These are phyloP conservation scores for Terfezia claveryi DNA, from an alignment of 495 filamentous ascomycete species.

Conservation along the genomic window DNA sequence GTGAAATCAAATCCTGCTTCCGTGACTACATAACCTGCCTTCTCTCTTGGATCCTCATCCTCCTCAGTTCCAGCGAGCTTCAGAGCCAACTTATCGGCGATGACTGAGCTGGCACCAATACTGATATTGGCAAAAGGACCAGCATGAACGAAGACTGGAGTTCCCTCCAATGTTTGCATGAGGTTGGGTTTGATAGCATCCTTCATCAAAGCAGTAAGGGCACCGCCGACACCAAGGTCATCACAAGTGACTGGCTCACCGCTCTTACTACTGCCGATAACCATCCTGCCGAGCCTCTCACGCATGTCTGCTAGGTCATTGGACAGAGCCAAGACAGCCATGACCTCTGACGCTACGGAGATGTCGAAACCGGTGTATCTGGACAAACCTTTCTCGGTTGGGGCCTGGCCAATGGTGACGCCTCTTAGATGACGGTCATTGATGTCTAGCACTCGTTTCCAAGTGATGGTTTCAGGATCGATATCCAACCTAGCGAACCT, in stretches of 20 bases:
- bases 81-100: slow-evolving; percentile 84
- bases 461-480: slow-evolving; percentile 90
- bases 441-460: slow-evolving; percentile 87
- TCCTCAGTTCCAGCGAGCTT: slow-evolving; percentile 89
- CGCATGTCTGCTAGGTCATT: slow-evolving; percentile 76
- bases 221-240: slow-evolving; percentile 80
- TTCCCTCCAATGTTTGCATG: slow-evolving; percentile 96
- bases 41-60: slow-evolving; percentile 69
- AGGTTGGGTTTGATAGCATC: slow-evolving; percentile 97
- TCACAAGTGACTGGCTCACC: slow-evolving; percentile 92
- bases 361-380: slow-evolving; percentile 90
- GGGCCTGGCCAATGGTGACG: slow-evolving; percentile 65
- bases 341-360: slow-evolving; percentile 90
- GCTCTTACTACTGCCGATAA: slow-evolving; percentile 63
- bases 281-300: slow-evolving; percentile 76
- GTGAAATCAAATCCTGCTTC: slow-evolving; percentile 98
- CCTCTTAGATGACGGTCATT: slow-evolving; percentile 85
- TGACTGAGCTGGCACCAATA: slow-evolving; percentile 83
- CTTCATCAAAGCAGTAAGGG: slow-evolving; percentile 83
- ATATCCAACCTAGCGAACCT: slow-evolving; percentile 86
- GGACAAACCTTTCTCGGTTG: slow-evolving; percentile 69
- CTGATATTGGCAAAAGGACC: slow-evolving; percentile 96
- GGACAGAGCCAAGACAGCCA: slow-evolving; percentile 91
- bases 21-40: slow-evolving; percentile 87
- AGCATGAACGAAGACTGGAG: slow-evolving; percentile 89